Evolutionary conservation across 108 stramenopile genomes (phyloP), one percentile per base, ranked within the genome.

Genomic region (Parmales sp.): DNA sequence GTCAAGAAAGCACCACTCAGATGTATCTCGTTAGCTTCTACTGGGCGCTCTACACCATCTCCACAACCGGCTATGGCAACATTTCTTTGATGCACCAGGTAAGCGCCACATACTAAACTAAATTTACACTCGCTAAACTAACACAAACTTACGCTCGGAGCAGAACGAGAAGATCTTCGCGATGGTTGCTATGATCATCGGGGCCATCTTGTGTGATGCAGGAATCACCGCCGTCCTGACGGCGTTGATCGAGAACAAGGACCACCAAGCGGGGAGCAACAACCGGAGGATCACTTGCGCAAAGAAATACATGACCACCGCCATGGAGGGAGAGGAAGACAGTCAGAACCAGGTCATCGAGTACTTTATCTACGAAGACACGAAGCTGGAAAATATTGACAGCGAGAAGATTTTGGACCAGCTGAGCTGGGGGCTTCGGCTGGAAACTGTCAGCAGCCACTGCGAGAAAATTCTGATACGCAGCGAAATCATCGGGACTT

Each of bases 121-220:
- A n/a, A n/a, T n/a, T n/a, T n/a, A n/a, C n/a, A n/a, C n/a, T n/a
- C n/a, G n/a, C n/a, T n/a, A n/a, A n/a, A n/a, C n/a, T n/a, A n/a
- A n/a, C n/a, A n/a, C n/a, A n/a, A n/a, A n/a, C n/a, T n/a, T n/a
- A n/a, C n/a, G n/a, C n/a, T n/a, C n/a, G n/a, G n/a, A n/a, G n/a
- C n/a, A n/a, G n/a, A 48, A n/a, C 3, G 84, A 85, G 71, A 50
- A 72, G 26, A 39, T 81, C 3, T 81, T 81, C 43, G 72, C 75
- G 20, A 83, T 81, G 73, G 29, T 83, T 1, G 68, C 49, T 16
- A 85, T 85, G 84, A 63, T 82, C 36, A 65, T 77, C 16, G 84
- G 84, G 26, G 77, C 82, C 37, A 72, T 85, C 5, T 51, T 85
- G 65, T 85, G 82, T 64, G 82, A 83, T 51, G 84, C 84, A 26